phyloP scores from a whole-genome alignment of 345 rosid genomes.

The Citrus reticulata region DNA sequence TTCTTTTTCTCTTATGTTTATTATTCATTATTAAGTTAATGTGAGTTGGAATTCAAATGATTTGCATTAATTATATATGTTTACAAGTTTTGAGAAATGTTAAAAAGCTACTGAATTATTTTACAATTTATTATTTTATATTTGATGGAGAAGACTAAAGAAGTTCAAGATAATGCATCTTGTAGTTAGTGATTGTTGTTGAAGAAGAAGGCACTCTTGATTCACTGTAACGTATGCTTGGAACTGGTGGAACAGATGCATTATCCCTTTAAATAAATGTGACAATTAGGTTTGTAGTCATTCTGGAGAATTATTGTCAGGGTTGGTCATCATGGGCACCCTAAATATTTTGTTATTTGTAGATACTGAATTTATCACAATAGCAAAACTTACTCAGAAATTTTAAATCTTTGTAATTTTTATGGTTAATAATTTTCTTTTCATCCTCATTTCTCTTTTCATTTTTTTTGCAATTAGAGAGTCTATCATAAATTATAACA shows the following conservation, averaged over 20 bases:
- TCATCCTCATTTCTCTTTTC: not conserved
- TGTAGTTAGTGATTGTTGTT: not conserved
- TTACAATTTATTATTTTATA: not conserved
- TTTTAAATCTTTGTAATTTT: not conserved
- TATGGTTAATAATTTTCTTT: not conserved
- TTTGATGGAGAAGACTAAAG: not conserved
- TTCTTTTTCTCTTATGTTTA: not conserved
- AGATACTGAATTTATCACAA: not conserved
- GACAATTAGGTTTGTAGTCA: not conserved
- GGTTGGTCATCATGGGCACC: too few species aligned
- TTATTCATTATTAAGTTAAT: not conserved
- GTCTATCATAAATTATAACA: not conserved
- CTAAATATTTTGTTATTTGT: not conserved
- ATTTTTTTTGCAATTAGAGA: too few species aligned
- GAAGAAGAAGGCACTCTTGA: not conserved
- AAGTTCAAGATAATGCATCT: not conserved
- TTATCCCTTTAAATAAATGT: not conserved
- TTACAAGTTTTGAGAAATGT: not conserved
- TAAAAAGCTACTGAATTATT: not conserved
- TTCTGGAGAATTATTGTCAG: not conserved
- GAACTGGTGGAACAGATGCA: not conserved
- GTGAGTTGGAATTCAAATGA: not conserved
- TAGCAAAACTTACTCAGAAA: not conserved
- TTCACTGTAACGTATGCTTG: not conserved
- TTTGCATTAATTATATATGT: not conserved